Conservation (phyloP, 2,329 filamentous ascomycete species). For the Thelonectria blattea region DNA sequence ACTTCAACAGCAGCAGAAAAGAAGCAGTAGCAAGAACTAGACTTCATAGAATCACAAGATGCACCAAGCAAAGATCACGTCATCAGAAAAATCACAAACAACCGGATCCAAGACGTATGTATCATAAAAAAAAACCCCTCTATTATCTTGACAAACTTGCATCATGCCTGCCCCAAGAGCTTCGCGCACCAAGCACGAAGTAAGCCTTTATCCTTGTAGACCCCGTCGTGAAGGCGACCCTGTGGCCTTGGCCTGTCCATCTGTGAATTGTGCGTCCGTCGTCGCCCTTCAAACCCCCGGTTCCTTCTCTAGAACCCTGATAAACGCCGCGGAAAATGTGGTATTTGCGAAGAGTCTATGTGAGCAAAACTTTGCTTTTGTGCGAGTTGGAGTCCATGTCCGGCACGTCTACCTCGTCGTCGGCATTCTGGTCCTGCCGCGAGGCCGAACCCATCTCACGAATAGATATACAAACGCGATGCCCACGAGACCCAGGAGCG, state of each 20-base stretch:
- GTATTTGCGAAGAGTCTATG: conserved; percentile 27
- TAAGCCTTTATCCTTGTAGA: neutral
- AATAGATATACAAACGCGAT: conserved; percentile 50
- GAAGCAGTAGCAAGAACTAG: neutral
- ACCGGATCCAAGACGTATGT: conserved; percentile 7
- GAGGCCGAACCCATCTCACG: conserved; percentile 40
- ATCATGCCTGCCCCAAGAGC: conserved; percentile 22
- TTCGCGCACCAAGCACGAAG: neutral
- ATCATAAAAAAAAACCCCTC: conserved; percentile 19
- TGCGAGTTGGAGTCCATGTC: conserved; percentile 15
- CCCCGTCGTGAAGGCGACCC: too few relatives aligned
- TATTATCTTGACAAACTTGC: conserved; percentile 32
- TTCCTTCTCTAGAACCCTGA: conserved; percentile 32
- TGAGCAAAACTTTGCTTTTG: conserved; percentile 3
- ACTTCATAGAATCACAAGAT: neutral
- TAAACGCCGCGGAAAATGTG: conserved; percentile 41
- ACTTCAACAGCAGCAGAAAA: too few relatives aligned
- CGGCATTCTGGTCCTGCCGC: conserved; percentile 29
- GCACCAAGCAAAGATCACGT: too few relatives aligned
- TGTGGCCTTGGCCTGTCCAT: neutral
- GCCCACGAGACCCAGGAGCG: conserved; percentile 44
- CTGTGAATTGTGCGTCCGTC: conserved; percentile 3
- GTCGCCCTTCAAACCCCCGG: conserved; percentile 14
- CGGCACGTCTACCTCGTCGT: conserved; percentile 36
- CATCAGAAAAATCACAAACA: conserved; percentile 4